Percentiles rank a stretch among this genome's conserved stretches.
Conservation (phyloP, 2,329 filamentous ascomycete species). For the Tolypocladium paradoxum region DNA sequence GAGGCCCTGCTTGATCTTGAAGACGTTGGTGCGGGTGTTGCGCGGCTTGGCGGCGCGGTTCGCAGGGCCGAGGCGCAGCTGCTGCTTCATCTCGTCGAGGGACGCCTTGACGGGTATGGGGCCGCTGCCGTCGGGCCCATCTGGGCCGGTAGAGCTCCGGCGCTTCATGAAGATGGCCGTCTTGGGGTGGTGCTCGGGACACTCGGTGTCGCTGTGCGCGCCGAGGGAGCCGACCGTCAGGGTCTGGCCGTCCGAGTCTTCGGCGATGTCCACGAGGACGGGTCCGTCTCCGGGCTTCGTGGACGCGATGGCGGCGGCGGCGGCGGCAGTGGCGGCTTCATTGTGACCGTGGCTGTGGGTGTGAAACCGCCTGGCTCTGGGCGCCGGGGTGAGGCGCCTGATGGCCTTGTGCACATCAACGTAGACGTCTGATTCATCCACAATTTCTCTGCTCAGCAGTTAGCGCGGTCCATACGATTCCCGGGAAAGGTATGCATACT, state of each 20-base stretch:
- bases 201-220: conserved; percentile 24
- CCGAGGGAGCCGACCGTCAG: conserved; percentile 24
- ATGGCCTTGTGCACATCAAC: conserved; percentile 98
- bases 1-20: conserved; percentile 51
- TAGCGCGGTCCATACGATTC: conserved; percentile 2
- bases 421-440: conserved; percentile 97
- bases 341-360: not conserved
- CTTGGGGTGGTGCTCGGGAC: conserved; percentile 34
- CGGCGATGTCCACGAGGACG: conserved; percentile 26
- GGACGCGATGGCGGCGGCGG: conserved; percentile 19
- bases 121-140: conserved; percentile 31
- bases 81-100: conserved; percentile 50
- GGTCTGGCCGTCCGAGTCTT: conserved; percentile 26
- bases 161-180: conserved; percentile 50
- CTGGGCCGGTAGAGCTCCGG: conserved; percentile 42
- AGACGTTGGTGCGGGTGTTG: conserved; percentile 48
- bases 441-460: conserved; percentile 63
- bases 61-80: conserved; percentile 56
- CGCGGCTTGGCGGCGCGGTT: conserved; percentile 54
- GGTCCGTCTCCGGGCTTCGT: conserved; percentile 19
- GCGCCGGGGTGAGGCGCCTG: conserved; percentile 74
- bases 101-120: conserved; percentile 48
- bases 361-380: conserved; percentile 53
- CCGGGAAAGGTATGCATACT: conserved; percentile 37
- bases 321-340: conserved; percentile 8